Conservation (phyloP, 345 rosid species). For the Populus tremula region DNA sequence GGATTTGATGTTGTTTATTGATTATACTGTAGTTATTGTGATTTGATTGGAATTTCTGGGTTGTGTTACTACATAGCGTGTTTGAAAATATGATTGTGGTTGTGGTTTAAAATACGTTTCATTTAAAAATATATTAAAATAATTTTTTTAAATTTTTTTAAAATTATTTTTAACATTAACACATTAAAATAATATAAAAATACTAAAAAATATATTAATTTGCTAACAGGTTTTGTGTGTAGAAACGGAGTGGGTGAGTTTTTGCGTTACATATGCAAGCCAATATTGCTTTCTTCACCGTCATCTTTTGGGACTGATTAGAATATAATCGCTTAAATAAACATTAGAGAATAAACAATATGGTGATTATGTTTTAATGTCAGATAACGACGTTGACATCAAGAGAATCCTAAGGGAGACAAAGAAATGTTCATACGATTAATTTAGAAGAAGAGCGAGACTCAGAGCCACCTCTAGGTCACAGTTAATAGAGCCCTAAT, state of each 20-base stretch:
- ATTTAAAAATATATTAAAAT: too few species aligned
- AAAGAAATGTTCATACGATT: background rate
- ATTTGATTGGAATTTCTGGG: background rate
- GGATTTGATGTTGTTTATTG: background rate
- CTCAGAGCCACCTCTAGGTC: background rate
- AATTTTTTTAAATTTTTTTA: too few species aligned
- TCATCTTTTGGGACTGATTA: constrained; percentile 22
- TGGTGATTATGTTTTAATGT: background rate
- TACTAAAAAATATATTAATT: too few species aligned
- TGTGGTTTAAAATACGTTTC: too few species aligned
- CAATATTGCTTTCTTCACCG: constrained; percentile 35
- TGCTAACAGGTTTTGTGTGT: background rate
- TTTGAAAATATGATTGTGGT: too few species aligned
- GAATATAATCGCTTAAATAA: background rate
- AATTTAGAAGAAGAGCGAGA: background rate
- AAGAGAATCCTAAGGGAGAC: constrained; percentile 21
- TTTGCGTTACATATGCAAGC: constrained; percentile 15
- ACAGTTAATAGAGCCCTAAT: background rate
- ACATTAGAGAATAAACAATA: background rate
- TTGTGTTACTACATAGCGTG: rapidly evolving
- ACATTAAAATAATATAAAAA: too few species aligned
- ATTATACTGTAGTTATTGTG: background rate
- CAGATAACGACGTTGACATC: constrained; percentile 15
- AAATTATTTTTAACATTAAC: too few species aligned
- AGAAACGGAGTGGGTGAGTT: background rate